These are phyloP conservation scores for Pisolithus microcarpus DNA, from an alignment of 768 basidiomycete genomes.

Conservation along the genomic window DNA sequence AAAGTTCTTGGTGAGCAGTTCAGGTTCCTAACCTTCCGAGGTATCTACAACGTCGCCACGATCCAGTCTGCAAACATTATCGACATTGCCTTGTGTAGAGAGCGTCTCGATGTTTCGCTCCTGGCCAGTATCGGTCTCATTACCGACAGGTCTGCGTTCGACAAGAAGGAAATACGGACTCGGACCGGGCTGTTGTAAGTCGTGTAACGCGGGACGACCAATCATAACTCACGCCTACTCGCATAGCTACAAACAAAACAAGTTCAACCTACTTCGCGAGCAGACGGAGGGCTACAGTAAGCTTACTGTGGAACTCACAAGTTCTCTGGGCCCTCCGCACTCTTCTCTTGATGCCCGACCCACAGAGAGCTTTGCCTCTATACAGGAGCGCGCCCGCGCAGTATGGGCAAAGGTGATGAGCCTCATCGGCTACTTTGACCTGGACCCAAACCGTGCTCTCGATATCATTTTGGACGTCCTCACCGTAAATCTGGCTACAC, in stretches of 20 bases:
- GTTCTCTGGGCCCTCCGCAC: slow-evolving; percentile 70
- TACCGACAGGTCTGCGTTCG: slow-evolving; percentile 55
- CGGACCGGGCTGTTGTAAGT: slow-evolving; percentile 79
- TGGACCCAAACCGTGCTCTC: slow-evolving; percentile 90
- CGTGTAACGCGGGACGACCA: neutral
- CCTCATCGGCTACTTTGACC: slow-evolving; percentile 91
- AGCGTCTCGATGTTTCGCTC: slow-evolving; percentile 64
- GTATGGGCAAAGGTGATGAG: slow-evolving; percentile 83
- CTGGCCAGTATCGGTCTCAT: slow-evolving; percentile 62
- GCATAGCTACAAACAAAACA: slow-evolving; percentile 92
- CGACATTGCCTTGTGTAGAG: slow-evolving; percentile 55
- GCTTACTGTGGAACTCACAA: slow-evolving; percentile 76
- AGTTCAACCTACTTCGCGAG: slow-evolving; percentile 95
- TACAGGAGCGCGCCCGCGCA: slow-evolving; percentile 56
- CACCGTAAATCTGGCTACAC: slow-evolving; percentile 70
- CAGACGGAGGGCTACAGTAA: slow-evolving; percentile 97
- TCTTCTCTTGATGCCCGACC: slow-evolving; percentile 59
- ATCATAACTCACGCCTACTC: slow-evolving; percentile 1
- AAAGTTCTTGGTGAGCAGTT: slow-evolving; percentile 45
- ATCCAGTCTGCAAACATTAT: slow-evolving; percentile 52
- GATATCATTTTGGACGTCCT: slow-evolving; percentile 92
- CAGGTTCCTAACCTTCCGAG: neutral
- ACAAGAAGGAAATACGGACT: slow-evolving; percentile 75
- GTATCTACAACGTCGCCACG: neutral
- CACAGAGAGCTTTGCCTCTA: slow-evolving; percentile 47